phyloP scores from a whole-genome alignment of 23 red algal genomes.

The Gracilaria gracilis region DNA sequence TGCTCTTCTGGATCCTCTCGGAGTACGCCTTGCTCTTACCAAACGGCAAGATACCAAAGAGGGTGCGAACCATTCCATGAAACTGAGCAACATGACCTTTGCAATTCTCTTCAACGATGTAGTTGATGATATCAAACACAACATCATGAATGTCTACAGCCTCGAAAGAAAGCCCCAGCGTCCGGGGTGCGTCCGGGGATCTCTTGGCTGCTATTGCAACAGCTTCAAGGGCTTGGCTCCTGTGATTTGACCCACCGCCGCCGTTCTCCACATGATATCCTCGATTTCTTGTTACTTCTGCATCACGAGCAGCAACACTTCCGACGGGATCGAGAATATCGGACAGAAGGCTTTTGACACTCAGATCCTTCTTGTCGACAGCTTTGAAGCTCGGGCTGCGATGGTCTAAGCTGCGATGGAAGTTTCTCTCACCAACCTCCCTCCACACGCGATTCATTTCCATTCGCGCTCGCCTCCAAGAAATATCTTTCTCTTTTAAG shows the following conservation, averaged over 20 bases:
- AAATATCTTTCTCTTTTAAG: slow-evolving; percentile 89
- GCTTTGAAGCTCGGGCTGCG: slow-evolving; percentile 86
- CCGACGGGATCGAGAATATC: slow-evolving; percentile 73
- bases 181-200: slow-evolving; percentile 8
- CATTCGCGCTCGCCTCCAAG: slow-evolving; percentile 87
- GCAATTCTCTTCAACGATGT: slow-evolving; percentile 37
- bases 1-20: not conserved
- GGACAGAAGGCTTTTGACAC: slow-evolving; percentile 69
- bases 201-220: slow-evolving; percentile 36
- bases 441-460: slow-evolving; percentile 96
- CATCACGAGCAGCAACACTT: slow-evolving; percentile 47
- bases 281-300: slow-evolving; percentile 61
- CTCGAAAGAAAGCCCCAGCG: slow-evolving; percentile 47
- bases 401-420: slow-evolving; percentile 92
- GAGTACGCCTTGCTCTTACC: not conserved
- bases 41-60: slow-evolving; percentile 12
- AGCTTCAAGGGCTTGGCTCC: slow-evolving; percentile 51
- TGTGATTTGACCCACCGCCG: slow-evolving; percentile 62
- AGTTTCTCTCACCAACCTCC: slow-evolving; percentile 95
- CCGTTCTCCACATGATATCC: slow-evolving; percentile 66
- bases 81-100: slow-evolving; percentile 39
- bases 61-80: not conserved
- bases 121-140: slow-evolving; percentile 33
- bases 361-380: slow-evolving; percentile 90
- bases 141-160: slow-evolving; percentile 51